Percentiles rank a stretch among this genome's conserved stretches.
Evolutionary conservation across 2,329 filamentous ascomycete genomes (phyloP).

Genomic region (Fusarium chaquense): DNA sequence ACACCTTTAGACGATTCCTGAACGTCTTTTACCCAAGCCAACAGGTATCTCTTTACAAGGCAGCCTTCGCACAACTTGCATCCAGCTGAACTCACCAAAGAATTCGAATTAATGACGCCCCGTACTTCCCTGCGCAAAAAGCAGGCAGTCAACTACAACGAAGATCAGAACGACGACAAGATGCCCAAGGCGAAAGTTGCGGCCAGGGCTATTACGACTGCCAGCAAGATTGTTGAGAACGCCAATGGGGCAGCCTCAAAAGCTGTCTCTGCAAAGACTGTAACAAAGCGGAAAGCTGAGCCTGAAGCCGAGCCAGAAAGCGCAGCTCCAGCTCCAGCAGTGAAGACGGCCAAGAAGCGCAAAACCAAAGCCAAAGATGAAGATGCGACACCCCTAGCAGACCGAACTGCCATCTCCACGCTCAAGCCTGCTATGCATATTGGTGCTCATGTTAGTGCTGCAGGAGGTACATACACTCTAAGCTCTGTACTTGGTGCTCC

Average conservation of each 20-base stretch:
- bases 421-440: slow-evolving; percentile 81
- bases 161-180: slow-evolving; percentile 43
- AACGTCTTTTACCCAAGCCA: neutral
- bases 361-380: slow-evolving; percentile 56
- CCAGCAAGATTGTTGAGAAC: slow-evolving; percentile 47
- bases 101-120: slow-evolving; percentile 46
- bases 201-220: slow-evolving; percentile 32
- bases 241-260: slow-evolving; percentile 46
- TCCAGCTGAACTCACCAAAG: neutral
- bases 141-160: slow-evolving; percentile 50
- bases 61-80: neutral
- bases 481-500: slow-evolving; percentile 7
- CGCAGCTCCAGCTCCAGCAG: slow-evolving; percentile 37
- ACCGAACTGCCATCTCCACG: slow-evolving; percentile 72
- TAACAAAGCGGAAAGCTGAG: slow-evolving; percentile 51
- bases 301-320: slow-evolving; percentile 43
- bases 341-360: slow-evolving; percentile 58
- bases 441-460: slow-evolving; percentile 90
- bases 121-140: slow-evolving; percentile 53
- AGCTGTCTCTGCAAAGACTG: slow-evolving; percentile 39
- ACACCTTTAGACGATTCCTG: neutral
- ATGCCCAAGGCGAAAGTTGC: slow-evolving; percentile 26
- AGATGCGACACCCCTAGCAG: slow-evolving; percentile 71
- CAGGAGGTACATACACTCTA: slow-evolving; percentile 73
- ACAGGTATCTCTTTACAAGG: neutral